phyloP scores from a whole-genome alignment of 106 monocot species.

The Dactylorhiza incarnata region DNA sequence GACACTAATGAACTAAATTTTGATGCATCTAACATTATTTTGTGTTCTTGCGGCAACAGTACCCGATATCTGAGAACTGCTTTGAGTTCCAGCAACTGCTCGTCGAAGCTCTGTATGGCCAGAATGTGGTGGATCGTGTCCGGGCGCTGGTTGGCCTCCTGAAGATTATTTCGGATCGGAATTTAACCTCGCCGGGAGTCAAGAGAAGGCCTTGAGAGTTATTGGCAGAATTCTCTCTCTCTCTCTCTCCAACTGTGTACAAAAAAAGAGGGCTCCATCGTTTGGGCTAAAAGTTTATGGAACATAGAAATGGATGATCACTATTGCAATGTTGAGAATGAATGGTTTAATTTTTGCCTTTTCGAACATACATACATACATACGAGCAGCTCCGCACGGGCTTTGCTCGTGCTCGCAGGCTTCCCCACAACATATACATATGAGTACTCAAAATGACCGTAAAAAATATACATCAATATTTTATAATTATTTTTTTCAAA shows the following conservation, averaged over 20 bases:
- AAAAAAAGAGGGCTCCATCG: not conserved
- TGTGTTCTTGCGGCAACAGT: slow-evolving; percentile 36
- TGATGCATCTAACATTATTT: not conserved
- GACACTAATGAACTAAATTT: not conserved
- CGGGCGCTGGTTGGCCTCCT: slow-evolving; percentile 62
- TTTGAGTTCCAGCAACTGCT: slow-evolving; percentile 96
- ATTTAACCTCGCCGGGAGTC: slow-evolving; percentile 15
- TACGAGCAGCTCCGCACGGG: no score
- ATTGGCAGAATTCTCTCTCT: not conserved
- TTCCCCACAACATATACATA: no score
- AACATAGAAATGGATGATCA: not conserved
- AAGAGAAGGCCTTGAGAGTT: slow-evolving; percentile 27
- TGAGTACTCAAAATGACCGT: no score
- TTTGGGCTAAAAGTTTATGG: not conserved
- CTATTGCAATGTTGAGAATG: no score
- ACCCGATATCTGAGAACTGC: slow-evolving; percentile 81
- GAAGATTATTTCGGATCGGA: slow-evolving; percentile 74
- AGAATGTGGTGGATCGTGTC: slow-evolving; percentile 84
- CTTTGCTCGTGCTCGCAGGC: no score
- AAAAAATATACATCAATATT: no score
- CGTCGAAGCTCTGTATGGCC: slow-evolving; percentile 83
- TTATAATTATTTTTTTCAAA: no score
- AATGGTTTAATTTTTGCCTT: no score
- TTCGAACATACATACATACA: no score
- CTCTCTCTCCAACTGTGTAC: not conserved